A percentile compares a stretch with the other conserved stretches of the same genome.
These are phyloP conservation scores for Russula vinacea DNA, from an alignment of 768 basidiomycete species.

Conservation along the genomic window DNA sequence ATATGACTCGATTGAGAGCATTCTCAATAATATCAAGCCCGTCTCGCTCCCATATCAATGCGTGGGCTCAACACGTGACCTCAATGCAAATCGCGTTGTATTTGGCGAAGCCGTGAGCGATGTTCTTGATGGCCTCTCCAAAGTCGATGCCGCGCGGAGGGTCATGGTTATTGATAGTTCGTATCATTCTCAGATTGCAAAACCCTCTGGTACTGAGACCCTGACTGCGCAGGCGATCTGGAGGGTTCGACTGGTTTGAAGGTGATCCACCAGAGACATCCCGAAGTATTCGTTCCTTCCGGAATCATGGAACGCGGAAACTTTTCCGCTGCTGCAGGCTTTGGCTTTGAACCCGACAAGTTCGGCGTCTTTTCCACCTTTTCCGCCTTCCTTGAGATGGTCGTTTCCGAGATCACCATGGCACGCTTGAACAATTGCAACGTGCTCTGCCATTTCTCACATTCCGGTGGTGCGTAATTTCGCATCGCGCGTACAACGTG, in stretches of 20 bases:
- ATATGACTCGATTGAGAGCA: constrained; percentile 41
- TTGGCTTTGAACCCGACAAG: constrained; percentile 78
- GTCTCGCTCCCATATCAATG: constrained; percentile 54
- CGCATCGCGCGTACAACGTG: neutral
- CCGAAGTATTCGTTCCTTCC: constrained; percentile 81
- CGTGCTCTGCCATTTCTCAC: constrained; percentile 84
- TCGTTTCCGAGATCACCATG: constrained; percentile 87
- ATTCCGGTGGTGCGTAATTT: constrained; percentile 63
- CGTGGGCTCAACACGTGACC: constrained; percentile 67
- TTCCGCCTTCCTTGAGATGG: constrained; percentile 90
- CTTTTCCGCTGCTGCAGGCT: constrained; percentile 81
- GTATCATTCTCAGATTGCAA: constrained; percentile 32
- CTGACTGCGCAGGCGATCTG: constrained; percentile 56
- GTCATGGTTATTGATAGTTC: constrained; percentile 86
- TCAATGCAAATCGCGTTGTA: constrained; percentile 74
- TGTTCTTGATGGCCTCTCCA: constrained; percentile 70
- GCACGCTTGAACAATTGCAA: constrained; percentile 89
- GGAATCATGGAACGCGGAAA: constrained; percentile 87
- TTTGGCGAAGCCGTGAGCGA: constrained; percentile 83
- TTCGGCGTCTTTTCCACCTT: constrained; percentile 90
- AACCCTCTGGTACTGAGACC: constrained; percentile 19
- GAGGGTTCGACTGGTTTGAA: constrained; percentile 90
- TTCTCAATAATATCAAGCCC: constrained; percentile 67
- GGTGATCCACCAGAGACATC: constrained; percentile 85
- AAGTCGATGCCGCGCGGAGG: constrained; percentile 72